Base-by-base conservation (phyloP, 1,284 basidiomycete species). In the Austroboletus niveus region DNA sequence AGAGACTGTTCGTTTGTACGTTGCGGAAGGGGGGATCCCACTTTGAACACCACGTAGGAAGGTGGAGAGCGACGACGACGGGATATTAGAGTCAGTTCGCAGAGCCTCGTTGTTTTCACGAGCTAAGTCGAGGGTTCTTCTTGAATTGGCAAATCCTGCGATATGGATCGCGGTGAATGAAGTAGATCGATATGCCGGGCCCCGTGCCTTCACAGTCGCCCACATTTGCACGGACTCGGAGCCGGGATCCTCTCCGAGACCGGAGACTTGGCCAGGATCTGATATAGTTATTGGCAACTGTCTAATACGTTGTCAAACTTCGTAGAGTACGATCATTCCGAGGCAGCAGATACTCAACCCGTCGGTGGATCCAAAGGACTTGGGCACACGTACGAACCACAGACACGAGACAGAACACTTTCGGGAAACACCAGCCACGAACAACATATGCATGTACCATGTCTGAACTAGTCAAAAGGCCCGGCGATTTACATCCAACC, bases 71-170 rank as follows among this genome's bases (percentile, higher is more conserved):
- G 30, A 47, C 44, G 42, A 49, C 12, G 38, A 46, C 45, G 60
- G 50, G 53, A n/a, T 51, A 15, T 41, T n/a, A 32, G 47, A 45
- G 17, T 20, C 53, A 60, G 49, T 42, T 43, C 41, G 44, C 49
- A 51, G 48, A 44, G 10, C 61, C 61, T 54, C 61, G 61, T 67
- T 65, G 64, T 49, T 27, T 58, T 49, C 62, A 47, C 48, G 54
- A 49, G 51, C 45, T 30, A 6, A 41, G 34, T 8, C n/a, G 36
- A 38, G 36, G 31, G 53, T 45, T 34, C 14, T 60, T 55, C 61
- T 66, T 40, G 55, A 65, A 65, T 56, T 63, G 58, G 61, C 11
- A 63, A 53, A 45, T 27, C 35, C 32, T 49, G 38, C 35, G 48
- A 59, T 54, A 60, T 60, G 50, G 43, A 52, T 52, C 55, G 35